A percentile compares a stretch with the other conserved stretches of the same genome.
Evolutionary conservation across 1,284 basidiomycete genomes (phyloP).

Genomic region (Vanrija sp.): DNA sequence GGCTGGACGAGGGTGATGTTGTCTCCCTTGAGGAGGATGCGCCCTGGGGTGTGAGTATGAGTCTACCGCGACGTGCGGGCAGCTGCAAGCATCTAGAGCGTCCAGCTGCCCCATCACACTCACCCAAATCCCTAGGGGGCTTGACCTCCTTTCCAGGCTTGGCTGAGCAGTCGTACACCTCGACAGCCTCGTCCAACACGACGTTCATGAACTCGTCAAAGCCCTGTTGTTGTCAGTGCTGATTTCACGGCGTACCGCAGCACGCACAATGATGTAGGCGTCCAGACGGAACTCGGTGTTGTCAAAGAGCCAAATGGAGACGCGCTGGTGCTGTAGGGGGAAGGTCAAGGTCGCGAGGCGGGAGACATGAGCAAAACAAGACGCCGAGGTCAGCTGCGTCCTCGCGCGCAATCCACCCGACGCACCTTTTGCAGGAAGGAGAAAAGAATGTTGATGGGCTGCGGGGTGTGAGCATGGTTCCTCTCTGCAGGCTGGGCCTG

Average conservation of each 20-base stretch:
- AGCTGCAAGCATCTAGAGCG: not conserved
- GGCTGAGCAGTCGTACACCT: constrained; percentile 83
- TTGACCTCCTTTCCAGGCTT: constrained; percentile 78
- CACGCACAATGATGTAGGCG: constrained; percentile 88
- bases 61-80: not conserved
- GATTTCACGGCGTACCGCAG: constrained; percentile 13
- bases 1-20: constrained; percentile 92
- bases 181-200: constrained; percentile 89
- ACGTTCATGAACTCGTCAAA: constrained; percentile 99
- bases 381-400: constrained; percentile 11
- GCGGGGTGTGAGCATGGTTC: constrained; percentile 5
- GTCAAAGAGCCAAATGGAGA: constrained; percentile 95
- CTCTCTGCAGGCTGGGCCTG: too few relatives aligned
- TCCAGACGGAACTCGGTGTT: constrained; percentile 96
- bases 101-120: constrained; percentile 11
- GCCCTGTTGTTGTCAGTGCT: constrained; percentile 58
- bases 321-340: constrained; percentile 65
- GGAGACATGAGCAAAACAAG: not conserved
- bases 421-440: constrained; percentile 77
- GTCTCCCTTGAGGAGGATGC: constrained; percentile 89
- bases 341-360: not conserved
- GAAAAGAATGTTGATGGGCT: constrained; percentile 92
- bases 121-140: constrained; percentile 38
- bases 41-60: constrained; percentile 57
- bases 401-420: not conserved